Base-by-base conservation (phyloP, 2,329 filamentous ascomycete genomes). In the Diaporthe citriasiana region DNA sequence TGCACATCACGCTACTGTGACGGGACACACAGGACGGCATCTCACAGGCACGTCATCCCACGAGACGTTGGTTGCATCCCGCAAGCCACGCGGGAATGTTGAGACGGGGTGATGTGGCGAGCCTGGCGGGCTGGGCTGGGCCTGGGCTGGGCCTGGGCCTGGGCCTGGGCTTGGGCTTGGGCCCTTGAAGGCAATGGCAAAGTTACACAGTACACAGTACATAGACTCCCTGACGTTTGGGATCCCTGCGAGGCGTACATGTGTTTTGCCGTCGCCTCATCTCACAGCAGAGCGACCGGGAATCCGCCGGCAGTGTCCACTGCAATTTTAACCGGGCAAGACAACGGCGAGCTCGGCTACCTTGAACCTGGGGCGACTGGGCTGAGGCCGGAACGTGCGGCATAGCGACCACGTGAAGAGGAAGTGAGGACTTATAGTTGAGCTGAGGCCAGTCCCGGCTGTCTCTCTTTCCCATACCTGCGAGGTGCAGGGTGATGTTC, bases 191-290 rank as follows among this genome's bases (percentile, higher is more conserved):
- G n/a, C n/a, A 3, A 42, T 17, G 40, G 40, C 40, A 47, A 22
- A 19, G 22, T 22, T 8, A 4, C 6, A 8, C 53, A 56, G 13
- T 6, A 17, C 53, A 56, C n/a, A 35, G 19, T 56, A n/a, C n/a
- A n/a, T 56, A 4, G 17, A 38, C 30, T 33, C 53, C 22, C 27
- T 12, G 60, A 66, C 42, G 60, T 50, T n/a, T 66, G 42, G 60
- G 42, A 66, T 66, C 60, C 60, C 60, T 66, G 60, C 60, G 60
- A 25, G 45, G 60, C 60, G 27, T 66, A 25, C 12, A 35, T 66
- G 45, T 15, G 63, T 66, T 51, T 66, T 66, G 45, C 63, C 63
- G 63, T 66, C 30, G 63, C 45, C 47, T 66, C 63, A 51, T 66
- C 27, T 51, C n/a, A n/a, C n/a, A n/a, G n/a, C n/a, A 51, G 30